Percentiles rank a stretch among this genome's conserved stretches.
Conservation (phyloP, 1,284 basidiomycete genomes). For the Bjerkandera adusta region DNA sequence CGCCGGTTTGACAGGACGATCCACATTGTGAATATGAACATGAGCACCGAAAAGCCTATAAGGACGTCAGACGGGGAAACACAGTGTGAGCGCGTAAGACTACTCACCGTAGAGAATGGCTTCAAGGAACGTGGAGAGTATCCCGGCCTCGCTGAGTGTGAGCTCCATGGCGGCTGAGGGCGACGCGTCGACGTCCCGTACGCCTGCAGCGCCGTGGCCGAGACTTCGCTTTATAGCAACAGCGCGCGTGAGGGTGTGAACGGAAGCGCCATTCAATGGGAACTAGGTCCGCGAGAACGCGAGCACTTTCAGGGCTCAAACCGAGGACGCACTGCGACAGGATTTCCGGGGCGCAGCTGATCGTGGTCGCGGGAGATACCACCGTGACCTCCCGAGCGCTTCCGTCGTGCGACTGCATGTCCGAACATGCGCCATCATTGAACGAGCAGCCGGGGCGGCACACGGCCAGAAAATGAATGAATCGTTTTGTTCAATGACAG, state of each 20-base stretch:
- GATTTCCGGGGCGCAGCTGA: neutral
- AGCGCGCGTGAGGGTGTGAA: slow-evolving; percentile 4
- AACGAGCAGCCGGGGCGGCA: slow-evolving; percentile 1
- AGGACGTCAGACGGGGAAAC: neutral
- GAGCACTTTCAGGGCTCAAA: neutral
- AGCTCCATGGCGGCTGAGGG: slow-evolving; percentile 10
- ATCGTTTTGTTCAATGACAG: too few relatives aligned
- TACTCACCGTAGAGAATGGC: slow-evolving; percentile 27
- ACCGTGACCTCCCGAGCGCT: neutral
- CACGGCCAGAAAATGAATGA: slow-evolving; percentile 2
- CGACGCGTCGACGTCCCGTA: too few relatives aligned
- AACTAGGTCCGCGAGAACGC: neutral
- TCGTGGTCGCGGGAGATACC: neutral
- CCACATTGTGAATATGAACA: slow-evolving; percentile 28
- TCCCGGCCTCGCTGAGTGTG: slow-evolving; percentile 19
- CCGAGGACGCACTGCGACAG: neutral
- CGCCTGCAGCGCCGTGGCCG: too few relatives aligned
- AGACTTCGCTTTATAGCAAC: slow-evolving; percentile 2
- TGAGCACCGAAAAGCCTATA: slow-evolving; percentile 26
- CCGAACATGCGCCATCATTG: too few relatives aligned
- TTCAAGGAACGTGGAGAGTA: slow-evolving; percentile 26
- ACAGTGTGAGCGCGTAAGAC: neutral
- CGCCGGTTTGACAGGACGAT: slow-evolving; percentile 23
- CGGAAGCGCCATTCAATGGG: slow-evolving; percentile 1
- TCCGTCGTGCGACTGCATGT: neutral